Base-by-base conservation (phyloP, 2,329 filamentous ascomycete genomes). In the Trichoderma afroharzianum region DNA sequence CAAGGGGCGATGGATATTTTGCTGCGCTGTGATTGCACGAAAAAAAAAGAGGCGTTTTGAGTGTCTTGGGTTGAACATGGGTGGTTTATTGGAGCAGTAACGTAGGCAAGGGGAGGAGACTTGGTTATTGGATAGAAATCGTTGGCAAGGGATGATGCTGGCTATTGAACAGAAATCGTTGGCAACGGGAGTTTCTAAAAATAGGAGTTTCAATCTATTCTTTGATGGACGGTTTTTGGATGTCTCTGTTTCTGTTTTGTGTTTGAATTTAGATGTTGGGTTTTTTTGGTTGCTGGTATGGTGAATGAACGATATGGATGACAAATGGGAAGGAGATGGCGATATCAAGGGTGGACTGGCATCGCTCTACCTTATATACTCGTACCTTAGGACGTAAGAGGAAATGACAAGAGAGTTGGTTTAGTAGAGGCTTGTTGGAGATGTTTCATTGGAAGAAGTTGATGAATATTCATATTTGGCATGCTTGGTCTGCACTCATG, bases 61-160 rank as follows among this genome's bases (percentile, higher is more conserved):
- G 7, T 47, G 47, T 47, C 24, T 32, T n/a, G 9, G 36, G 2
- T 15, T 26, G 9, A 43, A 47, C 64, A 43, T 12, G 66, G 36
- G 43, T 57, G 64, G 18, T 68, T 18, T 15, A 68, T 68, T 68
- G 66, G 66, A 61, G 36, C 26, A 24, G 26, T 28, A 68, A 50
- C 36, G 14, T 6, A 7, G 14, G n/a, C 36, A 61, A 47, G 50
- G 55, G 55, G 32, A n/a, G n/a, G 26, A 39, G 11, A 30, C 12
- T 26, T 26, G 24, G 36, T 3, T 3, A 36, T 61, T 33, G n/a
- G 14, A 15, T 15, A 26, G 50, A 55, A 55, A 53, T 53, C 0
- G 32, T 33, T 33, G 12, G 18, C 18, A 58, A 32, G 47, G 53
- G 30, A 24, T 3, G 24, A n/a, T n/a, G n/a, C 15, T 26, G 24